Evolutionary conservation across 306 rosid genomes (phyloP).

Genomic region (Herpetospermum pedunculosum): DNA sequence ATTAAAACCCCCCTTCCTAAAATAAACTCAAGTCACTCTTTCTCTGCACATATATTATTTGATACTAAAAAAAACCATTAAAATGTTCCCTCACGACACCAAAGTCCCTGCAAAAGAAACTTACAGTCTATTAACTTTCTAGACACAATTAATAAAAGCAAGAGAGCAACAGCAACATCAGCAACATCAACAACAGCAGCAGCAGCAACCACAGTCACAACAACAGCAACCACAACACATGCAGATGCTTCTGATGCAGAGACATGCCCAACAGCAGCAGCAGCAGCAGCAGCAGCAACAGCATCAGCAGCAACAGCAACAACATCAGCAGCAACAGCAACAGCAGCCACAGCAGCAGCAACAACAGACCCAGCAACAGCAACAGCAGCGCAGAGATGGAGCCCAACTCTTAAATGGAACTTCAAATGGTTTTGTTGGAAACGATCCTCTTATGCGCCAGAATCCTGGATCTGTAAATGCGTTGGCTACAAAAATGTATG

Average conservation of each 20-base stretch:
- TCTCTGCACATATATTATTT: neutral
- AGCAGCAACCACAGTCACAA: constrained; percentile 50
- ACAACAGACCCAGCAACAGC: constrained; percentile 31
- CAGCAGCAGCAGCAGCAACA: constrained; percentile 37
- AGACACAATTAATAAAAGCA: constrained; percentile 85
- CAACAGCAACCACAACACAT: constrained; percentile 69
- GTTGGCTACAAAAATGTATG: constrained; percentile 87
- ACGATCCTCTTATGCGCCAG: constrained; percentile 56
- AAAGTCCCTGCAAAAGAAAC: constrained; percentile 3
- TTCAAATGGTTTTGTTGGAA: constrained; percentile 80
- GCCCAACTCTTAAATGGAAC: constrained; percentile 66
- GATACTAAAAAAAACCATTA: neutral
- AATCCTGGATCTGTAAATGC: constrained; percentile 87
- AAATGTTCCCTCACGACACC: neutral
- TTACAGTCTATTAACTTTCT: constrained; percentile 22
- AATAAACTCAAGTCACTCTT: neutral
- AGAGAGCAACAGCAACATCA: constrained; percentile 75
- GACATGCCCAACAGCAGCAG: constrained; percentile 69
- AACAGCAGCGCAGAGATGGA: constrained; percentile 86
- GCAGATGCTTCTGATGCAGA: constrained; percentile 67
- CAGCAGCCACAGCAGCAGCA: constrained; percentile 32
- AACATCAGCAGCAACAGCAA: constrained; percentile 35
- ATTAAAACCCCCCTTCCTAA: neutral
- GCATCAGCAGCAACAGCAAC: constrained; percentile 58
- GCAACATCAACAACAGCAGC: constrained; percentile 47